Evolutionary conservation across 2,329 filamentous ascomycete genomes (phyloP).

Genomic region (Parafenestella ontariensis): DNA sequence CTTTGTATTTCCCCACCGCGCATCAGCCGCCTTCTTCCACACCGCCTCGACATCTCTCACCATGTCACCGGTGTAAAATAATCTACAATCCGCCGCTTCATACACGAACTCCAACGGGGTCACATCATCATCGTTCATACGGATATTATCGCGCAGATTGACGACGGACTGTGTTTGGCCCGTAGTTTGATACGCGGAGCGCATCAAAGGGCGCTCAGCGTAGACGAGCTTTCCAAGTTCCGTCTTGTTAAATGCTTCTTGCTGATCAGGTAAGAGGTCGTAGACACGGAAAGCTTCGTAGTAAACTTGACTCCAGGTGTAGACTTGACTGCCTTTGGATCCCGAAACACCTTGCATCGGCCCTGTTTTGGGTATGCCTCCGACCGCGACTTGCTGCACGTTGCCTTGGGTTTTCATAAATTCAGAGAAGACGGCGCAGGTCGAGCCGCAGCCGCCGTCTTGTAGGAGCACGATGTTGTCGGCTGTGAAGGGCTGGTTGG

Average conservation of each 20-base stretch:
- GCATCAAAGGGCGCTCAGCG: slow-evolving; percentile 16
- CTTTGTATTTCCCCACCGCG: slow-evolving; percentile 17
- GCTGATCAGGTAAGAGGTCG: slow-evolving; percentile 7
- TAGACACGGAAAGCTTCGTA: slow-evolving; percentile 11
- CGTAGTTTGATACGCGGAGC: slow-evolving; percentile 8
- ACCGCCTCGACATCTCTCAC: slow-evolving; percentile 55
- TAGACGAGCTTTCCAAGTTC: slow-evolving; percentile 16
- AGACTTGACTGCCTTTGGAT: slow-evolving; percentile 47
- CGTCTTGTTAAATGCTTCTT: slow-evolving; percentile 19
- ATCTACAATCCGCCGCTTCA: slow-evolving; percentile 65
- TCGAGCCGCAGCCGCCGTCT: slow-evolving; percentile 50
- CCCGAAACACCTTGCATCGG: slow-evolving; percentile 51
- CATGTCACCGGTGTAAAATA: slow-evolving; percentile 65
- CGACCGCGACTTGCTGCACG: slow-evolving; percentile 49
- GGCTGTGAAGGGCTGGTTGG: slow-evolving; percentile 34
- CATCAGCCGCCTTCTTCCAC: slow-evolving; percentile 54
- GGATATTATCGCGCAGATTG: slow-evolving; percentile 36
- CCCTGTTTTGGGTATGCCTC: slow-evolving; percentile 45
- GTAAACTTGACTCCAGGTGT: slow-evolving; percentile 13
- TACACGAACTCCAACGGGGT: slow-evolving; percentile 64
- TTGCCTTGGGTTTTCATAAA: slow-evolving; percentile 50
- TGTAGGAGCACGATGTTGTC: slow-evolving; percentile 45
- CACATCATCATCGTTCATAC: slow-evolving; percentile 31
- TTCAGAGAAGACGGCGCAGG: slow-evolving; percentile 52
- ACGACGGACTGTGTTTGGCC: slow-evolving; percentile 14